Evolutionary conservation across 2,329 filamentous ascomycete species (phyloP), one percentile per base, ranked within the genome.

Genomic region (Capronia americana): DNA sequence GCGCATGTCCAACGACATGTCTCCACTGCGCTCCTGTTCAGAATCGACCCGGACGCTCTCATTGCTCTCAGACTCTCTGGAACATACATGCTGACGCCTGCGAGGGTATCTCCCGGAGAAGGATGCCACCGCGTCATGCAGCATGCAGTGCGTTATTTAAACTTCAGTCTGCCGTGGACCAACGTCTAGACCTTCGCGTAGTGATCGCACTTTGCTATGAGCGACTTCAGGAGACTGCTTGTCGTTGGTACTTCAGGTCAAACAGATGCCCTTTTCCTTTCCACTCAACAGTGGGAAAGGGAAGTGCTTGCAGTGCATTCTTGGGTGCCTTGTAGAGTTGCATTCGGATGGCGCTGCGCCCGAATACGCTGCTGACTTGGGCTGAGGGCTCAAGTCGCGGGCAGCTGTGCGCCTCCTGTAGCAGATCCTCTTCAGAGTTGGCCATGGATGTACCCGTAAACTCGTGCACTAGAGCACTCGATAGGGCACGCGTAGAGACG

Each of bases 51-150:
- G 44, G 46, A 59, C 57, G 26, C 57, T 23, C 57, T 50, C 46
- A 3, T 41, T 12, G 34, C 34, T 41, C 34, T 38, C 34, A 14
- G 28, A 7, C 28, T 3, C 28, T 34, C 32, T 28, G 4, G n/a
- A 28, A 30, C 53, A 32, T 34, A 20, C 26, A 24, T 44, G 58
- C 58, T 61, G 58, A 59, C 57, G 44, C 26, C 28, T 20, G 41
- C 3, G n/a, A 48, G 46, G 30, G 41, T 6, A 23, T 59, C 7
- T 50, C n/a, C 38, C n/a, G 41, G 30, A 48, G 41, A 30, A 50
- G 28, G 24, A 59, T 59, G 44, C 57, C 57, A 59, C 57, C 38
- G 57, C 57, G 58, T 53, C 58, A 61, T 38, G 48, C 58, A 23
- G 53, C 48, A 53, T 54, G 46, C 58, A 26, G 46, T 28, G n/a